Evolutionary conservation across 83 land plant species (phyloP).

Genomic region (Larix sibirica): DNA sequence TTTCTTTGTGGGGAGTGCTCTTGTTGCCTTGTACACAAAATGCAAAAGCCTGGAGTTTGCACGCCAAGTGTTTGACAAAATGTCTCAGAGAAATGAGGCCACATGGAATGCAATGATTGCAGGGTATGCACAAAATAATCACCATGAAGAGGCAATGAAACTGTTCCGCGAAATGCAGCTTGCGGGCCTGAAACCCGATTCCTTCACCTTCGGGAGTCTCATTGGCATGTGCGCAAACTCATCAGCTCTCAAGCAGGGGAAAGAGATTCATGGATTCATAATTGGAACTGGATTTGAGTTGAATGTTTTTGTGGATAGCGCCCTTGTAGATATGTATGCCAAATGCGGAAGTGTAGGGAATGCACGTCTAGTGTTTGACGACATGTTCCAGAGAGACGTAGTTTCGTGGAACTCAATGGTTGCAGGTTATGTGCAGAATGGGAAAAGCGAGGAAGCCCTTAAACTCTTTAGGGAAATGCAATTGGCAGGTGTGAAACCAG

Average conservation of each 20-base stretch:
- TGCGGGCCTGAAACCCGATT: constrained; percentile 33
- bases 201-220: constrained; percentile 37
- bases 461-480: constrained; percentile 36
- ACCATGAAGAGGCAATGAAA: constrained; percentile 19
- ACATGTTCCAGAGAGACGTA: constrained; percentile 30
- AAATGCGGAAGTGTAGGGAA: constrained; percentile 41
- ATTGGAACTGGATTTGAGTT: constrained; percentile 17
- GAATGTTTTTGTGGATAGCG: constrained; percentile 26
- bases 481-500: constrained; percentile 26
- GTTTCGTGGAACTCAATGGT: constrained; percentile 59
- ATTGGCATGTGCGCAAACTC: constrained; percentile 35
- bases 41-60: constrained; percentile 28
- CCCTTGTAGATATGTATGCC: constrained; percentile 50
- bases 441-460: constrained; percentile 24
- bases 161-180: constrained; percentile 28
- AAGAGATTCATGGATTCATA: constrained; percentile 27
- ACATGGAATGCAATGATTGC: constrained; percentile 50
- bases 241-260: constrained; percentile 25
- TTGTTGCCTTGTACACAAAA: constrained; percentile 40
- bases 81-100: constrained; percentile 38
- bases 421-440: constrained; percentile 33
- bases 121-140: constrained; percentile 32
- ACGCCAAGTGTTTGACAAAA: constrained; percentile 36
- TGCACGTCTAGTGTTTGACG: constrained; percentile 36
- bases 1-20: constrained; percentile 33